Conservation (phyloP, 768 basidiomycete genomes). For the Lentinula sp. region DNA sequence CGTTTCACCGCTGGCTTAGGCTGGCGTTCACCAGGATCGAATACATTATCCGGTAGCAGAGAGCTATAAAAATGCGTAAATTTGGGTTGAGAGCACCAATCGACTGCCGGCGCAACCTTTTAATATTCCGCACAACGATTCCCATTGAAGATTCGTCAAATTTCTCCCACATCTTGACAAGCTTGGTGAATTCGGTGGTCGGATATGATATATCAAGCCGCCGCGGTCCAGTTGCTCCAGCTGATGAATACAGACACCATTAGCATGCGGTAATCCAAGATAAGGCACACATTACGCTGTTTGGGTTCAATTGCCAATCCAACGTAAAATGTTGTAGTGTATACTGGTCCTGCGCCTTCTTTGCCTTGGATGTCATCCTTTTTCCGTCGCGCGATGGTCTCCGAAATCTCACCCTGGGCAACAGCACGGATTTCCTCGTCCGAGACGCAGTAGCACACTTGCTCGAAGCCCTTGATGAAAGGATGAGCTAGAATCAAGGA, state of each 20-base stretch:
- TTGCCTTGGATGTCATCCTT: constrained; percentile 74
- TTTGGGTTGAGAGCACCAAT: background rate
- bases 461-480: constrained; percentile 90
- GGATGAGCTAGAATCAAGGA: constrained; percentile 90
- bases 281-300: constrained; percentile 54
- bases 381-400: constrained; percentile 63
- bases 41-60: constrained; percentile 74
- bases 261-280: background rate
- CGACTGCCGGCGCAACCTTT: constrained; percentile 46
- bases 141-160: constrained; percentile 92
- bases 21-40: constrained; percentile 73
- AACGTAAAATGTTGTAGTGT: constrained; percentile 97
- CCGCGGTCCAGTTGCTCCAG: constrained; percentile 69
- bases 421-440: constrained; percentile 87
- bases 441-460: constrained; percentile 74
- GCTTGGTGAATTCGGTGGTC: constrained; percentile 89
- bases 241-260: constrained; percentile 30
- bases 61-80: constrained; percentile 36
- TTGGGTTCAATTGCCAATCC: constrained; percentile 90
- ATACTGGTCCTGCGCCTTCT: constrained; percentile 72
- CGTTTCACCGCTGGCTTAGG: constrained; percentile 68
- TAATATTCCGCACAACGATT: constrained; percentile 89
- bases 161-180: constrained; percentile 94
- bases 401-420: constrained; percentile 81
- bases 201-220: constrained; percentile 96